These are phyloP conservation scores for Lignosus rhinocerotis DNA, from an alignment of 1,284 basidiomycete genomes.

Conservation along the genomic window DNA sequence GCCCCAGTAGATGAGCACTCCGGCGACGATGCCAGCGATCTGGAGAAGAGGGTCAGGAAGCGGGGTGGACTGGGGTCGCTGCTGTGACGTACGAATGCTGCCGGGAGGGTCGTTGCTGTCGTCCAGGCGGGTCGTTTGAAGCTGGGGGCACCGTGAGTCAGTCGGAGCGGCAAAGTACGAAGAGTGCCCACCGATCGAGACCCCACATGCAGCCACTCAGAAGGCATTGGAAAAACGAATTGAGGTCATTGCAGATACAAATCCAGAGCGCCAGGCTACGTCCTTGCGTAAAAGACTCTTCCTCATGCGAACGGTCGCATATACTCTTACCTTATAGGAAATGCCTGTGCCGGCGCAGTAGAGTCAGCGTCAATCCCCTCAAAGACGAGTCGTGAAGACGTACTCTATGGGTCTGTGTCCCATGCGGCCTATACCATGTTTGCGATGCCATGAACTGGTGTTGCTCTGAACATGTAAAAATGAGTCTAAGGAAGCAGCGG, in stretches of 20 bases:
- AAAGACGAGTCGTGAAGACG: slow-evolving; percentile 14
- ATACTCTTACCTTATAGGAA: slow-evolving; percentile 65
- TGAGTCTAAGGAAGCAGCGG: neutral
- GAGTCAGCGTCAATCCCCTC: neutral
- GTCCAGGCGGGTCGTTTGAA: slow-evolving; percentile 68
- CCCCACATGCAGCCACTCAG: slow-evolving; percentile 86
- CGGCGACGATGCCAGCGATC: slow-evolving; percentile 69
- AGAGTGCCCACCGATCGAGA: slow-evolving; percentile 52
- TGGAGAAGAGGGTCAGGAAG: slow-evolving; percentile 2
- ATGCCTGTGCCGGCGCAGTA: slow-evolving; percentile 50
- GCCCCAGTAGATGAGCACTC: slow-evolving; percentile 78
- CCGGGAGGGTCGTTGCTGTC: slow-evolving; percentile 73
- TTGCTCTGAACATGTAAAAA: slow-evolving; percentile 49
- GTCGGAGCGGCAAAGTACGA: neutral
- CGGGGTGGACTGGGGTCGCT: neutral
- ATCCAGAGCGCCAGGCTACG: slow-evolving; percentile 61
- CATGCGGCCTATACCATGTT: slow-evolving; percentile 89
- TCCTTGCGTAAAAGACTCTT: slow-evolving; percentile 3
- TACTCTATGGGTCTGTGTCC: slow-evolving; percentile 81
- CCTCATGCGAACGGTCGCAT: neutral
- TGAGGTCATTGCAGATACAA: slow-evolving; percentile 73
- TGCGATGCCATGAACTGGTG: slow-evolving; percentile 66
- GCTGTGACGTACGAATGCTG: slow-evolving; percentile 63
- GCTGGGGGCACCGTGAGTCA: slow-evolving; percentile 30
- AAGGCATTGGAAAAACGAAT: slow-evolving; percentile 81